phyloP scores from a whole-genome alignment of 495 filamentous ascomycete species.

The Thozetella sp. region DNA sequence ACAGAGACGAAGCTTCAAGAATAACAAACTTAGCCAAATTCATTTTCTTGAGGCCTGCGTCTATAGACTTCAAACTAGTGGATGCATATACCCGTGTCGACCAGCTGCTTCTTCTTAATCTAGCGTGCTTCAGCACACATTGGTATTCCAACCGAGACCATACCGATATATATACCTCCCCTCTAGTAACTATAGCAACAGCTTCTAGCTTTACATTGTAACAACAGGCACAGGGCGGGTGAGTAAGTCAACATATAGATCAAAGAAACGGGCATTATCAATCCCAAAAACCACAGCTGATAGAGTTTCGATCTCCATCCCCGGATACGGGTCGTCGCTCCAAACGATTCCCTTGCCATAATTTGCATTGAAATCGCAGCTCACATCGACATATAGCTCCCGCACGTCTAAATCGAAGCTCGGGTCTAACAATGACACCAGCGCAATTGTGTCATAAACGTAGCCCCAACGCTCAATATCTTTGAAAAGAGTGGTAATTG shows the following conservation, averaged over 20 bases:
- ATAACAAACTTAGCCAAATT: no score
- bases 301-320: neutral
- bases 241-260: neutral
- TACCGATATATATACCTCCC: no score
- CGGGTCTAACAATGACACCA: neutral
- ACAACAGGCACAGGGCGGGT: neutral
- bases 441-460: neutral
- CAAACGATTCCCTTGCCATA: neutral
- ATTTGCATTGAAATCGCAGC: neutral
- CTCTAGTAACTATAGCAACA: no score
- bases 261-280: conserved; percentile 1
- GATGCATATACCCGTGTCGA: no score
- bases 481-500: neutral
- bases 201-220: neutral
- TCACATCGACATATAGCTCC: neutral
- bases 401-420: conserved; percentile 1
- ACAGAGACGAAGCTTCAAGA: no score
- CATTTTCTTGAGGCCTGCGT: no score
- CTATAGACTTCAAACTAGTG: no score
- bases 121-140: no score
- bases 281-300: neutral
- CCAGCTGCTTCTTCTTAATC: no score
- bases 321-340: neutral
- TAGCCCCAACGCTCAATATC: neutral
- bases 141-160: no score